Evolutionary conservation across 306 rosid genomes (phyloP).

Genomic region (Vicia villosa): DNA sequence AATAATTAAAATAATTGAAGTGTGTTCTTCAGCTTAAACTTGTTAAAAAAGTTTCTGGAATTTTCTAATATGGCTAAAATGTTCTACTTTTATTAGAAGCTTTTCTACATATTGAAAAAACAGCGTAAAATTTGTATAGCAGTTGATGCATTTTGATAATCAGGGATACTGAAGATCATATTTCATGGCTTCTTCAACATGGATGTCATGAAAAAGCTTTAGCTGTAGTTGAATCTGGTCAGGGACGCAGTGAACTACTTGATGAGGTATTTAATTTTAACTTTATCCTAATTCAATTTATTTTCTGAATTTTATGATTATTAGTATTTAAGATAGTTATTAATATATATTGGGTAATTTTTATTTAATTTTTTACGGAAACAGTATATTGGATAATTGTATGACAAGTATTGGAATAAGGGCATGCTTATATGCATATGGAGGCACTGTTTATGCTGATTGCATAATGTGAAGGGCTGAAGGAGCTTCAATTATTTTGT

Average conservation of each 20-base stretch:
- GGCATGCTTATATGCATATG: conserved; percentile 2
- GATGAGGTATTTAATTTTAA: conserved; percentile 69
- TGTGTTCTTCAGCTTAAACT: conserved; percentile 6
- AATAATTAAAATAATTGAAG: conserved; percentile 1
- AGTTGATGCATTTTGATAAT: conserved; percentile 39
- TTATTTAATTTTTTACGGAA: no score
- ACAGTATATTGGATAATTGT: neutral
- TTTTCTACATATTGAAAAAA: conserved; percentile 20
- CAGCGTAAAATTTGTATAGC: conserved; percentile 19
- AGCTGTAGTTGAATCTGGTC: conserved; percentile 97
- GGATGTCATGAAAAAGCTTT: conserved; percentile 96
- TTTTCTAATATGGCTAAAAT: conserved; percentile 2
- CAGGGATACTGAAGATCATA: conserved; percentile 99
- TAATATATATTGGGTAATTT: neutral
- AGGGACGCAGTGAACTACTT: conserved; percentile 91
- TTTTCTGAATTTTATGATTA: conserved; percentile 3
- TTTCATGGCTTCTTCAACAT: conserved; percentile 97
- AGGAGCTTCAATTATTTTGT: conserved; percentile 6
- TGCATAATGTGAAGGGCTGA: conserved; percentile 24
- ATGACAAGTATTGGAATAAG: conserved; percentile 8
- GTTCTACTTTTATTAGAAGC: conserved; percentile 7
- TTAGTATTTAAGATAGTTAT: conserved; percentile 16
- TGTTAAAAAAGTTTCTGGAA: neutral
- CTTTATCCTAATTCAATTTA: conserved; percentile 27
- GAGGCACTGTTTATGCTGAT: conserved; percentile 33